Evolutionary conservation across 176 grass and related monocot species (phyloP), one percentile per base, ranked within the genome.

Genomic region (Oryza coarctata): DNA sequence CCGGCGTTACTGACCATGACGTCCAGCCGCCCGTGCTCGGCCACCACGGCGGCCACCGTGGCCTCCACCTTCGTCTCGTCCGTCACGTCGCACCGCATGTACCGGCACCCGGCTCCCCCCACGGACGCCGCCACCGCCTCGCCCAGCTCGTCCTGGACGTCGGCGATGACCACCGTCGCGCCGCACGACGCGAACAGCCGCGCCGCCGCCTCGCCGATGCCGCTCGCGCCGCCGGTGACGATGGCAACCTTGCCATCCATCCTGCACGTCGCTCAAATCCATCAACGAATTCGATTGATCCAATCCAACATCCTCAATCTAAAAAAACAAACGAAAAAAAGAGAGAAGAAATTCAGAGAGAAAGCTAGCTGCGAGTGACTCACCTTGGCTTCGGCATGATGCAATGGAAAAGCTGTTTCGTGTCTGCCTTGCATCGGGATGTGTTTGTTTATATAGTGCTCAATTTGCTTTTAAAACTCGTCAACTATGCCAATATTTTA

Each of bases 1-100:
- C 94, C 91, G 12, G 91, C 94, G 86, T 97, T 97, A 88, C 88
- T 97, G 32, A 87, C 69, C 91, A 97, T 94, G 13, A 94, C 79
- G 78, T 97, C 91, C 0, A 97, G 85, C n/a, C 89, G 87, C 50
- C 94, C 91, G 76, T 94, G 69, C 67, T 79, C 83, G 0, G 86
- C 68, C 43, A 94, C 82, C 10, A 44, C 85, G 5, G 66, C 71
- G 8, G 33, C 84, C 68, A 92, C 92, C 41, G 83, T 39, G 2
- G 64, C 88, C 71, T 90, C 89, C 66, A 97, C 92, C 77, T 97
- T 85, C n/a, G 64, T 68, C 81, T 97, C 94, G 44, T 92, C 85
- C 41, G 85, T 88, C 45, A 97, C 87, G 82, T 97, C 89, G 78
- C 94, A 97, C 6, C 82, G 92, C 76, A 76, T 18, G 70, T 92